Conservation (phyloP, 768 basidiomycete genomes). For the Boletus coccyginus region DNA sequence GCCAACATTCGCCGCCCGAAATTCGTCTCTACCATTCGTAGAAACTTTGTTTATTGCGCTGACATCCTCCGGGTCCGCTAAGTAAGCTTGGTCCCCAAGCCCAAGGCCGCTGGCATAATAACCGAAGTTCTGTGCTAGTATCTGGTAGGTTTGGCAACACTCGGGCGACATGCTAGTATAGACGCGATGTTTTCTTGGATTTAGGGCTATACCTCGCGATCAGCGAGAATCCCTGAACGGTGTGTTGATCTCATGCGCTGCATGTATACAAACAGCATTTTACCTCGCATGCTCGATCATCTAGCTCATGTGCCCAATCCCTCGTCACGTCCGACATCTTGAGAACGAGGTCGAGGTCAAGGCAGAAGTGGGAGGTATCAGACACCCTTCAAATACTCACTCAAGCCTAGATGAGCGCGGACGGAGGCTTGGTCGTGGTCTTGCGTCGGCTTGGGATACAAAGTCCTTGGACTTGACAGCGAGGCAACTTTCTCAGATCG, state of each 20-base stretch:
- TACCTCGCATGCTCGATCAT: constrained; percentile 26
- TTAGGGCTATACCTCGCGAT: constrained; percentile 15
- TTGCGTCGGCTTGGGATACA: too few species aligned
- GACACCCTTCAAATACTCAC: constrained; percentile 7
- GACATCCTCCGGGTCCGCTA: constrained; percentile 13
- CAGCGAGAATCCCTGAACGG: not conserved
- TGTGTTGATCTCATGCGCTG: not conserved
- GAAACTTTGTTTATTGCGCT: constrained; percentile 19
- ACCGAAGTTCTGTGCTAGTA: constrained; percentile 1
- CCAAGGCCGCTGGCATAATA: not conserved
- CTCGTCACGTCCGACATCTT: constrained; percentile 44
- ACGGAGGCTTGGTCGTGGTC: too few species aligned
- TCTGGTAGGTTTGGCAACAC: constrained; percentile 2
- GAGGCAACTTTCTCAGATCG: too few species aligned
- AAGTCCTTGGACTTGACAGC: too few species aligned
- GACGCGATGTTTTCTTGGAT: not conserved
- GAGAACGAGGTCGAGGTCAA: constrained; percentile 41
- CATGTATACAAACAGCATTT: constrained; percentile 14
- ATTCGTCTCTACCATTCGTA: constrained; percentile 24
- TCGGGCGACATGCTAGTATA: too few species aligned
- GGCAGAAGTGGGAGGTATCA: constrained; percentile 32
- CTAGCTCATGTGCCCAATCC: constrained; percentile 30
- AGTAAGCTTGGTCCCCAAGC: not conserved
- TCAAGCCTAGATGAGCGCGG: constrained; percentile 1
- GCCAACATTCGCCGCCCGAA: constrained; percentile 24